Base-by-base conservation (phyloP, 2,329 filamentous ascomycete species). In the Aspergillaceae sp. region DNA sequence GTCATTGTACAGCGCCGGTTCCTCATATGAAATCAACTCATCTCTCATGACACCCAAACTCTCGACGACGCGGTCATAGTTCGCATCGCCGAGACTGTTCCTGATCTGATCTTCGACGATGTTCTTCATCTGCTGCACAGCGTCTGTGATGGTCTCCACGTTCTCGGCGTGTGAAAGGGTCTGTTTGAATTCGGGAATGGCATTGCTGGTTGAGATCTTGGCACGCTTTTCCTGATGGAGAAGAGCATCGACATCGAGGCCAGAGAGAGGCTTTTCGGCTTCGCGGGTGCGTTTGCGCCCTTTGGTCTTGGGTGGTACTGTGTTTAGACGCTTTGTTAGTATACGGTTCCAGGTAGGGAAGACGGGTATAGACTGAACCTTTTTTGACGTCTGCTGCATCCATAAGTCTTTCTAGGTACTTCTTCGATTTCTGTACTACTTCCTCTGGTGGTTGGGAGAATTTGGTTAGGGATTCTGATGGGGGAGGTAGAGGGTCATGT, bases 171-270 rank as follows among this genome's bases (percentile, higher is more conserved):
- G 69, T 1, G 74, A 74, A 10, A 97, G 73, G 3, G 83, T 77
- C 63, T 88, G 87, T 62, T 90, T 94, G 77, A 95, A 96, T 49
- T 91, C 87, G 0, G 92, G 89, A 4, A 97, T 81, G 1, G 90
- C 81, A 52, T 97, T 97, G 7, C 84, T 76, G 0, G 77, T 63
- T 6, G 79, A 77, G 47, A 86, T 82, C 40, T 71, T 74, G 40
- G 58, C 53, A 19, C 60, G 74, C 38, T 69, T 78, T 46, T 77
- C 72, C 48, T 74, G 70, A 40, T 78, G 77, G n/a, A 97, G 80
- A 2, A 97, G 78, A 4, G 81, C 82, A 49, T 90, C 85, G 35
- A 97, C 78, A 57, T 97, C 86, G 36, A 98, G 82, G 19, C 90
- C 90, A 0, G 91, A 97, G 6, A 95, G 78, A 0, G 92, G 92